Evolutionary conservation across 345 rosid species (phyloP).

Genomic region (Pistacia atlantica): DNA sequence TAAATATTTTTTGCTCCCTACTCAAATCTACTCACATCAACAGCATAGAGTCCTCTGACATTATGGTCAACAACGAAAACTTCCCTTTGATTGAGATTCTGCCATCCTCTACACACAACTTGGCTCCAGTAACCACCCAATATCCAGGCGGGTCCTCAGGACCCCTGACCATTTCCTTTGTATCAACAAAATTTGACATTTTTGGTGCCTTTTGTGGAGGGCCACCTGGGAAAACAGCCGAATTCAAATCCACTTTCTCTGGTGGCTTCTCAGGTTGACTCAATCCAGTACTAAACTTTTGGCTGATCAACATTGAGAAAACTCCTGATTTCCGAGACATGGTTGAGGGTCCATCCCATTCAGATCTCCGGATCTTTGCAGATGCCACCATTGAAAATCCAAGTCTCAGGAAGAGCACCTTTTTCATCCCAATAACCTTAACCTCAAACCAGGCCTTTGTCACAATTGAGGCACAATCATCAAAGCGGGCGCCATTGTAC

Average conservation of each 20-base stretch:
- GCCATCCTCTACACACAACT: constrained; percentile 74
- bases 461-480: constrained; percentile 73
- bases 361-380: constrained; percentile 68
- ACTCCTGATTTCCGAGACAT: constrained; percentile 76
- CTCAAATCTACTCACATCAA: constrained; percentile 36
- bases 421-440: constrained; percentile 76
- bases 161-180: constrained; percentile 85
- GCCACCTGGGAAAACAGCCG: constrained; percentile 85
- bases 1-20: background rate
- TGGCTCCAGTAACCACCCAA: constrained; percentile 97
- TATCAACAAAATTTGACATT: constrained; percentile 79
- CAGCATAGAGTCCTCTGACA: constrained; percentile 75
- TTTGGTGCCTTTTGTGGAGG: constrained; percentile 67
- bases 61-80: constrained; percentile 73
- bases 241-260: constrained; percentile 68
- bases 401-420: constrained; percentile 83
- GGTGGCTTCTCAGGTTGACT: constrained; percentile 51
- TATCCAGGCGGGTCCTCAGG: constrained; percentile 90
- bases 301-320: constrained; percentile 71
- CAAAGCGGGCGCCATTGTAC: constrained; percentile 54
- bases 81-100: constrained; percentile 81
- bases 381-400: constrained; percentile 78
- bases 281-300: constrained; percentile 60
- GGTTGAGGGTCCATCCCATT: constrained; percentile 76
- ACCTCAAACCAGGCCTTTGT: constrained; percentile 97